These are phyloP conservation scores for Ganoderma lucidum DNA, from an alignment of 1,284 basidiomycete genomes.

Conservation along the genomic window DNA sequence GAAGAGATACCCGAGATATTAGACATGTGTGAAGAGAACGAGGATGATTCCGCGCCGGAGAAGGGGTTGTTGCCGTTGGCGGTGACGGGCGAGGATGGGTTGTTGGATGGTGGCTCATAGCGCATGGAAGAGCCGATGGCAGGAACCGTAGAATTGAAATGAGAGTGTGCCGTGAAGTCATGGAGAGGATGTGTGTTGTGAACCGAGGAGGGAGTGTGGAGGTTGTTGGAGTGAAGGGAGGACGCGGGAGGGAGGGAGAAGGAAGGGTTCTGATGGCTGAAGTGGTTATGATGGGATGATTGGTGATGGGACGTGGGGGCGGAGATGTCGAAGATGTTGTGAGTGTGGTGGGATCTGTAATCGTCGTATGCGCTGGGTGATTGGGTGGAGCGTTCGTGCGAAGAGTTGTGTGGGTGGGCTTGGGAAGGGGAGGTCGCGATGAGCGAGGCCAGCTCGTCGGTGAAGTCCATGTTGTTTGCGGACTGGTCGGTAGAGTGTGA, in stretches of 20 bases:
- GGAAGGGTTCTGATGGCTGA: conserved; percentile 32
- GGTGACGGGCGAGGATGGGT: conserved; percentile 47
- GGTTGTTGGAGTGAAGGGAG: conserved; percentile 31
- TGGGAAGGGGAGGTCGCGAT: conserved; percentile 51
- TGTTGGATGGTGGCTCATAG: conserved; percentile 50
- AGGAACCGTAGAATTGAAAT: conserved; percentile 68
- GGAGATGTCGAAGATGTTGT: conserved; percentile 79
- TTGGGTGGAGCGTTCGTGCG: conserved; percentile 52
- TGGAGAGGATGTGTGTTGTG: conserved; percentile 34
- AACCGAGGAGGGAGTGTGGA: conserved; percentile 34
- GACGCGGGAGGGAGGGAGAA: conserved; percentile 38
- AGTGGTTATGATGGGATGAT: conserved; percentile 37
- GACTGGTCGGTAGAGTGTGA: conserved; percentile 32
- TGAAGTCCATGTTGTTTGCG: conserved; percentile 58
- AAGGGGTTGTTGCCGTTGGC: conserved; percentile 36
- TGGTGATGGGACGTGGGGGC: conserved; percentile 49
- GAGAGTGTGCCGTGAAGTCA: conserved; percentile 43
- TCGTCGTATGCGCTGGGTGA: conserved; percentile 46
- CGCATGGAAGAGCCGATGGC: conserved; percentile 68
- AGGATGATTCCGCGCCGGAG: conserved; percentile 38
- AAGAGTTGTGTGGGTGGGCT: conserved; percentile 44
- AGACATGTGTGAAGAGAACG: conserved; percentile 37
- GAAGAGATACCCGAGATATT: conserved; percentile 32
- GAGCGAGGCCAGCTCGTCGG: conserved; percentile 69
- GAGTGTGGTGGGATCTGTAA: conserved; percentile 51